Evolutionary conservation across 2,329 filamentous ascomycete genomes (phyloP), one percentile per base, ranked within the genome.

Genomic region (Acarospora socialis): DNA sequence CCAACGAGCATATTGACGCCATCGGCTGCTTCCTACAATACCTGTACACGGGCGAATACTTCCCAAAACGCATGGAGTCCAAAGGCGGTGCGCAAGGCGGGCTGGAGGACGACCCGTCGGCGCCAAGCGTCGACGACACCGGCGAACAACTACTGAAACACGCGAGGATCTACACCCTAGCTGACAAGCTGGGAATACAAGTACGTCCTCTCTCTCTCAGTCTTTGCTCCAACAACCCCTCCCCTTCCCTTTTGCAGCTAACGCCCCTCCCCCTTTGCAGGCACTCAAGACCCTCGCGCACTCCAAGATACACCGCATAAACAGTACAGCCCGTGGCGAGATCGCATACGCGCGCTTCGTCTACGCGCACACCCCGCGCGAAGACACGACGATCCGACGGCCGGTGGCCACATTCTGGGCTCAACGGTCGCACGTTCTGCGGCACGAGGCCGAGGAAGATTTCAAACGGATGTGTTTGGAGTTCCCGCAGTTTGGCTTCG

Each of bases 351-450:
- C 86, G 6, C 74, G 83, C 52, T 94, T 84, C 59, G 80, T 92
- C 19, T 93, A 93, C 62, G 73, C 72, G 38, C 73, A 82, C 57
- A 90, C 81, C 7, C 55, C 59, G 33, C 56, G 65, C 29, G 72
- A 79, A 38, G 82, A 92, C 55, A 61, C 57, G 8, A 71, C 70
- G 3, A 82, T 92, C 46, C 74, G 84, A 44, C 79, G 73, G 42
- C 83, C 84, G 1, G 74, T 93, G 30, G 83, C 81, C n/a, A 78
- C 77, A 33, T 92, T 92, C 63, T 93, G 84, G 84, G 83, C 83
- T 4, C 77, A 71, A 28, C 68, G 81, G 39, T 77, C 71, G 37
- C 83, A 90, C 59, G 76, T 81, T 8, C 62, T 93, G 41, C 77
- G 86, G 12, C 69, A 86, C 55, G 82, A 92, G 56, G 82, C 84